Conservation (phyloP, 805 yeast genomes). For the Metschnikowia aberdeeniae region DNA sequence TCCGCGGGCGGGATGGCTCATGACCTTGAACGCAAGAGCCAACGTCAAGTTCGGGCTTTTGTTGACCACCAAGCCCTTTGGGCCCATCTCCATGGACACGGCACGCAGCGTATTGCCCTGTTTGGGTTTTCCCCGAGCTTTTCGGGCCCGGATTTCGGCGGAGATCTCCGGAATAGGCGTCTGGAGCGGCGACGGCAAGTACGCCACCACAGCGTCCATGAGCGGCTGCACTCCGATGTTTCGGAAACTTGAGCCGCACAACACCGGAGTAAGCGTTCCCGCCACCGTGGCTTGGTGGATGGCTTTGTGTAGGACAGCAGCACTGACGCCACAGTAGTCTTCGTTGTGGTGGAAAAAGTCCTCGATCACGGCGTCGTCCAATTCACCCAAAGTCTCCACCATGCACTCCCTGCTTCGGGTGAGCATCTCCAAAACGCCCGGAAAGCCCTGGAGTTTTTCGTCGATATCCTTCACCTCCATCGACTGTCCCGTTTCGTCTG, state of each 20-base stretch:
- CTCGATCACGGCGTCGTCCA: slow-evolving; percentile 74
- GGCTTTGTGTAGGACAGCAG: slow-evolving; percentile 50
- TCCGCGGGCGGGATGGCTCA: slow-evolving; percentile 80
- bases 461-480: slow-evolving; percentile 46
- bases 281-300: slow-evolving; percentile 60
- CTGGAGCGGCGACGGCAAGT: slow-evolving; percentile 79
- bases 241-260: slow-evolving; percentile 89
- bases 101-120: slow-evolving; percentile 11
- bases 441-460: neutral
- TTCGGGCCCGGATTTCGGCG: slow-evolving; percentile 15
- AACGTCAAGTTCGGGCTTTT: slow-evolving; percentile 59
- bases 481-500: slow-evolving; percentile 45
- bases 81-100: slow-evolving; percentile 36
- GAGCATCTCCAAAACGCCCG: slow-evolving; percentile 45
- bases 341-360: slow-evolving; percentile 68
- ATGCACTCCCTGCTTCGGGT: slow-evolving; percentile 62
- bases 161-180: slow-evolving; percentile 51
- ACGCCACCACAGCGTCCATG: slow-evolving; percentile 63
- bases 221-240: slow-evolving; percentile 95
- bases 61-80: slow-evolving; percentile 49
- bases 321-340: slow-evolving; percentile 64
- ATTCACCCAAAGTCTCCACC: slow-evolving; percentile 79
- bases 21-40: slow-evolving; percentile 88
- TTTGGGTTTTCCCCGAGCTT: slow-evolving; percentile 18
- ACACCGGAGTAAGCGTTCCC: slow-evolving; percentile 64